A percentile compares a stretch with the other conserved stretches of the same genome.
Evolutionary conservation across 2,329 filamentous ascomycete genomes (phyloP).

Genomic region (Metarhizium humberi): DNA sequence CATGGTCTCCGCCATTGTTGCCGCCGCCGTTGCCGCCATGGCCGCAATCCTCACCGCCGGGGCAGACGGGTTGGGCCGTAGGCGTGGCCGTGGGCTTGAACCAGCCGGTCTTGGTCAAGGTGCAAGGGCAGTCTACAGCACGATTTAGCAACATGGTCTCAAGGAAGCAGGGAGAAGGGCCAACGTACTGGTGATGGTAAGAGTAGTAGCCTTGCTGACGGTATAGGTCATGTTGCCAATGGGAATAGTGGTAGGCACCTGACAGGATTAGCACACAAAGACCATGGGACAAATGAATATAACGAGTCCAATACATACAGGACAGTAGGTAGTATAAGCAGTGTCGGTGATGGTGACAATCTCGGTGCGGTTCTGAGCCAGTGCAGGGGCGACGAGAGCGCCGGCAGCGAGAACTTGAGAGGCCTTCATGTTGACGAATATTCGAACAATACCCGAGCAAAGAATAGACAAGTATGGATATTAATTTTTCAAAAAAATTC

Average conservation of each 20-base stretch:
- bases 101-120: background rate
- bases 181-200: background rate
- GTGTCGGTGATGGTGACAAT: background rate
- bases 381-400: background rate
- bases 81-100: background rate
- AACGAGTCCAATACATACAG: background rate
- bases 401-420: background rate
- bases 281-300: background rate
- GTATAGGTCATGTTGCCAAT: background rate
- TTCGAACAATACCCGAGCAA: too few species aligned
- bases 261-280: background rate
- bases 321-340: background rate
- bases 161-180: background rate
- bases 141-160: background rate
- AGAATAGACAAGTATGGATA: too few species aligned
- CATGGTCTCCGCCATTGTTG: too few species aligned
- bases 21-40: background rate
- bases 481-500: too few species aligned
- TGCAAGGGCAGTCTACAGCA: background rate
- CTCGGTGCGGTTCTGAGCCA: background rate
- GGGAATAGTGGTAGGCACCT: background rate
- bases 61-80: background rate
- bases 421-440: background rate
- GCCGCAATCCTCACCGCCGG: background rate
- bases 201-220: background rate